Conservation (phyloP, 163 green algal species). For the Volvox carteri region DNA sequence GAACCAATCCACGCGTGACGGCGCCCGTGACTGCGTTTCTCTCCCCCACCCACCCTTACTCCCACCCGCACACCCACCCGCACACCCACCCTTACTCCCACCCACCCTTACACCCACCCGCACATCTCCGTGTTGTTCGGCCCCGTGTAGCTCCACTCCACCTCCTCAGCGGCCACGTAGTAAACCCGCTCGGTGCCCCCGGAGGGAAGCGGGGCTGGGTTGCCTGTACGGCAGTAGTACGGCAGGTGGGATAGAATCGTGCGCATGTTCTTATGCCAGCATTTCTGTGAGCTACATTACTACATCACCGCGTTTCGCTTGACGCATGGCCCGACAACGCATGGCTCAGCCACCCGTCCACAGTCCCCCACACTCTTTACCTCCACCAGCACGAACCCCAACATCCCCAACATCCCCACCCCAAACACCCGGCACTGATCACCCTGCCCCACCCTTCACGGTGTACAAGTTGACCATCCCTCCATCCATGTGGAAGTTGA, state of each 20-base stretch:
- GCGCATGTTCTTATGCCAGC: no score
- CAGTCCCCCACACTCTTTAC: background rate
- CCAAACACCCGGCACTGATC: background rate
- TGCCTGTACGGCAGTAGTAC: no score
- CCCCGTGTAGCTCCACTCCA: constrained; percentile 78
- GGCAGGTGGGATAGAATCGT: no score
- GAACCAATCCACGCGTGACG: no score
- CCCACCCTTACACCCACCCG: background rate
- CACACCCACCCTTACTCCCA: background rate
- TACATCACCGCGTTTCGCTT: no score
- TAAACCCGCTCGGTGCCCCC: constrained; percentile 59
- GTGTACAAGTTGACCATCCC: constrained; percentile 60
- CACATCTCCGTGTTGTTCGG: constrained; percentile 52
- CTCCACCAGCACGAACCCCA: background rate
- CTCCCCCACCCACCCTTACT: no score
- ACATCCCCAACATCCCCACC: background rate
- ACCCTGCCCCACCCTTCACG: constrained; percentile 10
- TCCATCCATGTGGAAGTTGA: constrained; percentile 64
- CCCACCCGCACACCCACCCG: background rate
- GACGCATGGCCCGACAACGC: no score
- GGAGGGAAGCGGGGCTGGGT: background rate
- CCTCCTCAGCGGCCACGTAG: constrained; percentile 76
- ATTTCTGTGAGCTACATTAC: no score
- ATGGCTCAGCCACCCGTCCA: no score
- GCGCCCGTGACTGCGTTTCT: no score